phyloP scores from a whole-genome alignment of 1,139 yeast genomes.

The Geotrichum bryndzae region DNA sequence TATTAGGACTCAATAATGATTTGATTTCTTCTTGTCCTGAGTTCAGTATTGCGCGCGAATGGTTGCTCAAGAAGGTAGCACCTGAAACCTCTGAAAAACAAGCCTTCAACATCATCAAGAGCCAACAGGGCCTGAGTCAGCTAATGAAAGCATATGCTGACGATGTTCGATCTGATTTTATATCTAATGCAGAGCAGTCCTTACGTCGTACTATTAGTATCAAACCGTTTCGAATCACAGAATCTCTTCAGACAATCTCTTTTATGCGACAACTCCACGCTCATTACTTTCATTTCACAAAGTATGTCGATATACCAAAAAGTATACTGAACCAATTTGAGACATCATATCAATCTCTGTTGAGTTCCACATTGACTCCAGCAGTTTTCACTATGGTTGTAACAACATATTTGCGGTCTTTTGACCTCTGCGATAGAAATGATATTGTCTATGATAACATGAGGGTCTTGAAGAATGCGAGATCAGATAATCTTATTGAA shows the following conservation, averaged over 20 bases:
- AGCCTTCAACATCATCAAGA: neutral
- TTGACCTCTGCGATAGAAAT: constrained; percentile 17
- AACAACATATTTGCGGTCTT: constrained; percentile 10
- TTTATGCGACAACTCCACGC: constrained; percentile 21
- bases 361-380: constrained; percentile 8
- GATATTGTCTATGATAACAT: constrained; percentile 8
- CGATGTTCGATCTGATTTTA: constrained; percentile 10
- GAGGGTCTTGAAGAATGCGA: constrained; percentile 12
- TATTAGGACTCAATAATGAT: neutral
- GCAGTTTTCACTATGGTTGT: constrained; percentile 1
- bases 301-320: constrained; percentile 20
- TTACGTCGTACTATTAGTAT: neutral
- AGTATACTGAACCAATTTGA: constrained; percentile 18
- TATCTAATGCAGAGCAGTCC: neutral
- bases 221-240: neutral
- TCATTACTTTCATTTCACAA: constrained; percentile 20
- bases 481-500: constrained; percentile 18
- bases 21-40: neutral
- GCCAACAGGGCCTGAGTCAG: neutral
- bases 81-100: neutral
- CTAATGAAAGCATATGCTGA: constrained; percentile 4
- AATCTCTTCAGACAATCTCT: neutral
- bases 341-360: constrained; percentile 11
- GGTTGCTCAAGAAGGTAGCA: constrained; percentile 11
- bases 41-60: neutral